A percentile compares a stretch with the other conserved stretches of the same genome.
phyloP scores from a whole-genome alignment of 495 filamentous ascomycete genomes.

The Podospora comata region DNA sequence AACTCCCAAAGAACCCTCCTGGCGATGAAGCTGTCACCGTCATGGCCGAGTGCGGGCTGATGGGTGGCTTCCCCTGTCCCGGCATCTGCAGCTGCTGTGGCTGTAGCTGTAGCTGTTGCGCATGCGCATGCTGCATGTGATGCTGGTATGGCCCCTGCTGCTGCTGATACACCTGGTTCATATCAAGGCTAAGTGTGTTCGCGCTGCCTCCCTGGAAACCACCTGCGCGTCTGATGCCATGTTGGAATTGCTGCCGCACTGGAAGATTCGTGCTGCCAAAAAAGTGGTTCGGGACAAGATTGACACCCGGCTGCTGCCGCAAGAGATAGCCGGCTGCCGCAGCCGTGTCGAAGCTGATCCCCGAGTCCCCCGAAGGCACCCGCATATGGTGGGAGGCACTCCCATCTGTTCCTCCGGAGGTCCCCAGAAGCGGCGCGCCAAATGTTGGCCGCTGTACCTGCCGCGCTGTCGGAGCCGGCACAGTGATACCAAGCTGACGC shows the following conservation, averaged over 20 bases:
- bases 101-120: background rate
- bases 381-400: background rate
- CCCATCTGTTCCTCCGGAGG: background rate
- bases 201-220: background rate
- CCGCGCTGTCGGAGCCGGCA: background rate
- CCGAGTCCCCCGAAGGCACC: conserved; percentile 7
- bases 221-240: background rate
- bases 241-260: background rate
- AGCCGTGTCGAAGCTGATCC: background rate
- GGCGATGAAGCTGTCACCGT: background rate
- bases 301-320: background rate
- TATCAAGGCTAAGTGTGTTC: background rate
- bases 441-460: background rate
- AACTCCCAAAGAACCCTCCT: background rate
- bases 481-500: background rate
- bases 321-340: background rate
- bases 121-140: background rate
- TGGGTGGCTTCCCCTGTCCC: background rate
- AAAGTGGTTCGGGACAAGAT: background rate
- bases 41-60: background rate
- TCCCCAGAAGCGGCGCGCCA: background rate
- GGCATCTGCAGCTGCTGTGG: background rate
- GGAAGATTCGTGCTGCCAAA: background rate
- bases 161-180: background rate
- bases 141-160: background rate